Conservation (phyloP, 2,329 filamentous ascomycete genomes). For the Clathrospora elynae region DNA sequence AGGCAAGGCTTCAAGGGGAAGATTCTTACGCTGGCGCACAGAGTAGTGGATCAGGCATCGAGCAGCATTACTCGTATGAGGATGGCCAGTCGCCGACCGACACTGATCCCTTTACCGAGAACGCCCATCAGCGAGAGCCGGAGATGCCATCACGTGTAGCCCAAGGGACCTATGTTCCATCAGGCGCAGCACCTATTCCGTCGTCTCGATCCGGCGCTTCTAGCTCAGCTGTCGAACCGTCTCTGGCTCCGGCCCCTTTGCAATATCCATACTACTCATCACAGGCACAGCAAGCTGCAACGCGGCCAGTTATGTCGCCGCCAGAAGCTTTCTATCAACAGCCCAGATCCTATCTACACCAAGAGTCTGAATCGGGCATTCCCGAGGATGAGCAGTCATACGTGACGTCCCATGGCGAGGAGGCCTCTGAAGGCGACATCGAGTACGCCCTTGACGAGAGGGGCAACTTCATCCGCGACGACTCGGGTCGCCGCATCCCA, state of each 20-base stretch:
- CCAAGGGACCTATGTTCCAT: constrained; percentile 44
- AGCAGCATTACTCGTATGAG: constrained; percentile 58
- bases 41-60: constrained; percentile 42
- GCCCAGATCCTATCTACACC: constrained; percentile 45
- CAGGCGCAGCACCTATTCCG: constrained; percentile 30
- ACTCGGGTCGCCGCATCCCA: constrained; percentile 43
- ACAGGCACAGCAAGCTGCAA: constrained; percentile 28
- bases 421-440: constrained; percentile 45
- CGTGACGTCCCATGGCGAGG: constrained; percentile 42
- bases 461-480: constrained; percentile 47
- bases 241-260: constrained; percentile 35
- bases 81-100: constrained; percentile 59
- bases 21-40: constrained; percentile 37
- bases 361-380: constrained; percentile 25
- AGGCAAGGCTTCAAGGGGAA: constrained; percentile 44
- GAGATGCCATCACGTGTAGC: constrained; percentile 37
- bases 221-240: constrained; percentile 25
- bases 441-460: constrained; percentile 46
- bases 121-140: constrained; percentile 35
- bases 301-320: constrained; percentile 33
- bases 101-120: constrained; percentile 67
- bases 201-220: constrained; percentile 26
- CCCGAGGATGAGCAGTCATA: constrained; percentile 46
- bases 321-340: constrained; percentile 49
- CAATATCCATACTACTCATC: constrained; percentile 30